Evolutionary conservation across 768 basidiomycete species (phyloP), one percentile per base, ranked within the genome.

Genomic region (Tephrocybe sp.): DNA sequence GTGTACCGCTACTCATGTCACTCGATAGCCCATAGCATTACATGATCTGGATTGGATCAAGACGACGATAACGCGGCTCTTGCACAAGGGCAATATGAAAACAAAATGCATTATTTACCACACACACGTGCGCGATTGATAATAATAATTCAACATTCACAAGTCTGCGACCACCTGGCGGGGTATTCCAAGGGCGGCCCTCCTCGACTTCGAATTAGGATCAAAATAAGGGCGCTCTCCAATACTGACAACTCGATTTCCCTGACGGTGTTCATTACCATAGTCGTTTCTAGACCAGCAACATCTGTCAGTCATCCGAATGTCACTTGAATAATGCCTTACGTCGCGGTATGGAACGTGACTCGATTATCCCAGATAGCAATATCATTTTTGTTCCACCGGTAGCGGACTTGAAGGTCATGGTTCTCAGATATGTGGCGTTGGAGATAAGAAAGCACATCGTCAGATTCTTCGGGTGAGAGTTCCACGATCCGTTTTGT

Each of bases 361-460:
- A 71, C 67, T 38, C 80, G 64, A 60, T 84, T 84, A 49, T 82
- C 81, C 83, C 82, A 84, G 57, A 84, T 79, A 0, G 83, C 83
- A 20, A 83, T 60, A 48, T 77, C 77, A 56, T 81, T 74, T 35
- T 60, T 58, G 31, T 65, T 62, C 80, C 83, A 84, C 16, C 72
- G 72, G 70, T 70, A 79, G 20, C 77, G 69, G 47, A 70, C 69
- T 55, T 80, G 80, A 14, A 82, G 63, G 62, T 83, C 81, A 56
- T 84, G 83, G 65, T 82, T 83, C 58, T 82, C 75, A 1, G 77
- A 62, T 48, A 81, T 64, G 53, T 79, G 79, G 9, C 72, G 66
- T 49, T 66, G 68, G n/a, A 84, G 67, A 63, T 74, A 83, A 0
- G 69, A 65, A 19, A 82, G 63, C 2, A 81, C 57, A 43, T 74